Percentiles rank a stretch among this genome's conserved stretches.
phyloP scores from a whole-genome alignment of 345 rosid genomes.

The Lepidium africanum region DNA sequence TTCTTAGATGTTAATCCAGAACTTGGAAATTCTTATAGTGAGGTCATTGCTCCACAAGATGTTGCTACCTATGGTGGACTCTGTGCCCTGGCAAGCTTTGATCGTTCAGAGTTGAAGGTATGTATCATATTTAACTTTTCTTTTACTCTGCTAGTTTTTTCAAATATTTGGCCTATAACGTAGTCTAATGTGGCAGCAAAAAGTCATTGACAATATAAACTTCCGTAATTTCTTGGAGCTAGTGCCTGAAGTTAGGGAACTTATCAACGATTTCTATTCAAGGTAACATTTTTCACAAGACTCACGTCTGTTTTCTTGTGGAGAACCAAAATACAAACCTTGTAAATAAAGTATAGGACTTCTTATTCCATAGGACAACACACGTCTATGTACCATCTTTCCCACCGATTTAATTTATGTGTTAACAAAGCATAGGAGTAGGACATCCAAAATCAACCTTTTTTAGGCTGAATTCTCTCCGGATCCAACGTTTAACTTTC shows the following conservation, averaged over 20 bases:
- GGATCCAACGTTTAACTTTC: not conserved
- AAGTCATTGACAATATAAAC: constrained; percentile 87
- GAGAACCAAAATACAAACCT: not conserved
- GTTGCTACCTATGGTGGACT: constrained; percentile 98
- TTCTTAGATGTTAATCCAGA: constrained; percentile 93
- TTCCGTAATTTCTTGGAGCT: constrained; percentile 95
- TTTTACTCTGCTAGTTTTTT: not conserved
- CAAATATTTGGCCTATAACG: constrained; percentile 4
- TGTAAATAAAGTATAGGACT: not conserved
- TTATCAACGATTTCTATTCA: constrained; percentile 88
- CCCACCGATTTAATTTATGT: not conserved
- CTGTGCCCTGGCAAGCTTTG: constrained; percentile 97
- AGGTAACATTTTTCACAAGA: constrained; percentile 40
- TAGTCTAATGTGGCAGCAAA: constrained; percentile 48
- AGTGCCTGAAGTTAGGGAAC: constrained; percentile 98
- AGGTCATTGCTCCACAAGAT: constrained; percentile 97
- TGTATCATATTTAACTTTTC: not conserved
- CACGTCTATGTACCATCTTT: not conserved
- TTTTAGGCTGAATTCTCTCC: not conserved
- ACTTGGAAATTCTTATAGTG: constrained; percentile 72
- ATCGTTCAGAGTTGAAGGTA: constrained; percentile 92
- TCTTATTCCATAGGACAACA: no score
- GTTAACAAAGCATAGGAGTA: not conserved
- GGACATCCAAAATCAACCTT: not conserved
- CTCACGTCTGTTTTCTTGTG: not conserved